Conservation (phyloP, 2,329 filamentous ascomycete species). For the Penicillium sp. region DNA sequence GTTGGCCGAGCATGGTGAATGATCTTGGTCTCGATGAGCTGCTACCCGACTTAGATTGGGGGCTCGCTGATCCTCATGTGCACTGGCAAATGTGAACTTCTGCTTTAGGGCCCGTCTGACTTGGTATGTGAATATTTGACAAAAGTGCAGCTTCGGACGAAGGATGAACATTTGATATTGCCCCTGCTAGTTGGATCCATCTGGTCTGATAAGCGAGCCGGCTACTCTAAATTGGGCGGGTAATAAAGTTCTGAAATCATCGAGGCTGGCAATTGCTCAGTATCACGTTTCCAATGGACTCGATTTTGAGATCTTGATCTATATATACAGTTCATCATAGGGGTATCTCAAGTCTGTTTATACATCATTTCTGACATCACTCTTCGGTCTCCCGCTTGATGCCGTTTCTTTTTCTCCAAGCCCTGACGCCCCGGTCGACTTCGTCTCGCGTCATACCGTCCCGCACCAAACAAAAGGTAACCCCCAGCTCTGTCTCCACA, state of each 20-base stretch:
- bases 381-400: constrained; percentile 32
- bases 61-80: too few relatives aligned
- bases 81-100: too few relatives aligned
- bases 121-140: too few relatives aligned
- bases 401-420: constrained; percentile 76
- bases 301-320: neutral
- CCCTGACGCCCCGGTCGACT: constrained; percentile 74
- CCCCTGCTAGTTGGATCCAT: too few relatives aligned
- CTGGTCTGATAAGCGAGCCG: too few relatives aligned
- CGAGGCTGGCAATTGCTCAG: too few relatives aligned
- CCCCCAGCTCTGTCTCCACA: constrained; percentile 71
- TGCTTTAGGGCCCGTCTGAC: too few relatives aligned
- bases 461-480: constrained; percentile 79
- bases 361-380: neutral
- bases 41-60: neutral
- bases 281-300: too few relatives aligned
- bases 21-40: neutral
- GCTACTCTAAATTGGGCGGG: neutral
- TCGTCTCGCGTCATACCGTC: constrained; percentile 77
- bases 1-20: neutral
- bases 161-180: too few relatives aligned
- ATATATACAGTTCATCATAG: neutral
- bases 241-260: too few relatives aligned
- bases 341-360: neutral
- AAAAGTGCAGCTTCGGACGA: too few relatives aligned